Evolutionary conservation across 768 basidiomycete species (phyloP), one percentile per base, ranked within the genome.

Genomic region (Collybia sp.): DNA sequence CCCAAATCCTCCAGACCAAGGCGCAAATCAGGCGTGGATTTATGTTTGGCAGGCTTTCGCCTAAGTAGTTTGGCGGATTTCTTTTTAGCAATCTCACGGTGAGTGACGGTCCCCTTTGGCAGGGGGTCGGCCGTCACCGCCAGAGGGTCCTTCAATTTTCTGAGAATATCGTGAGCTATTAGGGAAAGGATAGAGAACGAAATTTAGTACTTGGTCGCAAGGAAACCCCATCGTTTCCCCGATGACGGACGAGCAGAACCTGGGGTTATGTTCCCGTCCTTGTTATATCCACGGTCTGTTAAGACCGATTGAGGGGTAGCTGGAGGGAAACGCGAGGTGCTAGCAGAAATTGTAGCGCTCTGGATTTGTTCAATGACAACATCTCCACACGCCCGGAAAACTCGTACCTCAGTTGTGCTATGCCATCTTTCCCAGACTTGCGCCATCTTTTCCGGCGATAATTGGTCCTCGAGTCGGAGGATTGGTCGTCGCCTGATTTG

Each of bases 191-290:
- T 30, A 6, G 1, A 12, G 20, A 5, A 15, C 12, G 13, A 38
- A 9, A 25, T 16, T 13, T 34, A 31, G 18, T 18, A 46, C 51
- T 48, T 46, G 31, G 38, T 32, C 30, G 12, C 32, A 44, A 43
- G 48, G 25, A 44, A 19, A 15, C 42, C 44, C 51, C 51, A 52
- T 6, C 47, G 51, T 34, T 33, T 46, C 15, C 45, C 45, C 16
- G 40, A 31, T 16, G 10, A 25, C 12, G 51, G 39, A 12, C 40
- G 41, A 12, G 42, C 42, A 30, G 47, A 38, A 1, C 34, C 10
- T 12, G 37, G 40, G 4, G 43, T 30, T 45, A 36, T 33, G 43
- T 32, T 17, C 12, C 39, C 16, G 4, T 32, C 16, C 17, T 43
- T 42, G 10, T 43, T 19, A 25, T 36, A 42, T 3, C 19, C 20